Evolutionary conservation across 2,329 filamentous ascomycete species (phyloP).

Genomic region (Phialemonium atrogriseum): DNA sequence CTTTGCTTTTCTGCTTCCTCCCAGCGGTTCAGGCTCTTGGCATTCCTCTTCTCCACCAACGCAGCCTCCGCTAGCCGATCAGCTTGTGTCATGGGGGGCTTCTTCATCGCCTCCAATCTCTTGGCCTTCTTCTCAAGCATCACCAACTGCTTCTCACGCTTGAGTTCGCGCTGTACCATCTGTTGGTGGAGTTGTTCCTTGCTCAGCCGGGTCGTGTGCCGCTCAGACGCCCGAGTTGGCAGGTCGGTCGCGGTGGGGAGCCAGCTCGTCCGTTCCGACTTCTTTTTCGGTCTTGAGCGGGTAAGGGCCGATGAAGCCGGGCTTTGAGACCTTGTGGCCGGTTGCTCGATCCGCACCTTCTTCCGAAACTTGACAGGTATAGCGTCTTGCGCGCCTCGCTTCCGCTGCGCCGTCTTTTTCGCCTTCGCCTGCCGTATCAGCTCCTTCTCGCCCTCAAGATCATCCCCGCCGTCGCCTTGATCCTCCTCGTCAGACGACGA

Average conservation of each 20-base stretch:
- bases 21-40: conserved; percentile 87
- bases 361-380: conserved; percentile 65
- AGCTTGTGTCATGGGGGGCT: conserved; percentile 77
- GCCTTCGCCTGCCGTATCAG: conserved; percentile 68
- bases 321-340: conserved; percentile 26
- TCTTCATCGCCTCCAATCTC: conserved; percentile 64
- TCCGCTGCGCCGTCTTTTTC: conserved; percentile 59
- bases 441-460: conserved; percentile 81
- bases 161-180: conserved; percentile 63
- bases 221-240: conserved; percentile 50
- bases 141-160: conserved; percentile 62
- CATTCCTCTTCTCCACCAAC: conserved; percentile 74
- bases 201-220: conserved; percentile 48
- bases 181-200: conserved; percentile 60
- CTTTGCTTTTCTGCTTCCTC: conserved; percentile 86
- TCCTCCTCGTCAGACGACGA: conserved; percentile 80
- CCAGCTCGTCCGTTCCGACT: conserved; percentile 52
- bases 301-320: conserved; percentile 17
- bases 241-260: conserved; percentile 44
- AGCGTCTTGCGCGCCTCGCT: conserved; percentile 71
- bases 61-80: conserved; percentile 78
- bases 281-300: conserved; percentile 48
- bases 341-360: conserved; percentile 63
- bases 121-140: conserved; percentile 62
- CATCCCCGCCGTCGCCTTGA: conserved; percentile 58